These are phyloP conservation scores for Boletellus ananiceps DNA, from an alignment of 768 basidiomycete species.

Conservation along the genomic window DNA sequence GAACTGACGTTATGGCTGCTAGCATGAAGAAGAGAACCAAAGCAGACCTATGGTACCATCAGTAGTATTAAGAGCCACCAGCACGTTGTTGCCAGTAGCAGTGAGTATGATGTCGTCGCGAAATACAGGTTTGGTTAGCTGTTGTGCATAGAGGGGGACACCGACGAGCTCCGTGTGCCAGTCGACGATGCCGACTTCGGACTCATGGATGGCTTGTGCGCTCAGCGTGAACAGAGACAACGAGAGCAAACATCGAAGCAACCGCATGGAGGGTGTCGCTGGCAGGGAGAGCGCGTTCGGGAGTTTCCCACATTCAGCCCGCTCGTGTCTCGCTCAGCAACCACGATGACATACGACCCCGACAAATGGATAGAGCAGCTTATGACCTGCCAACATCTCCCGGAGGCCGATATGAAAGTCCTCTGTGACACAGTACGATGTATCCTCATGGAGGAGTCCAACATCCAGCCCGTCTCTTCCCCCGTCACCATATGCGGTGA, in stretches of 20 bases:
- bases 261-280: slow-evolving; percentile 11
- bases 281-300: too few species aligned
- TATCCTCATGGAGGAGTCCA: slow-evolving; percentile 92
- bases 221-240: slow-evolving; percentile 17
- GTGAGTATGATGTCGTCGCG: slow-evolving; percentile 56
- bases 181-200: slow-evolving; percentile 78
- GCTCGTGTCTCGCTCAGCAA: background rate
- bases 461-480: slow-evolving; percentile 92
- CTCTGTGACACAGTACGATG: slow-evolving; percentile 88
- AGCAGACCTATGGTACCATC: slow-evolving; percentile 65
- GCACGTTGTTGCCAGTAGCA: slow-evolving; percentile 68
- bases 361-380: slow-evolving; percentile 90
- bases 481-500: slow-evolving; percentile 96
- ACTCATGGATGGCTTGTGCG: slow-evolving; percentile 55
- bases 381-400: slow-evolving; percentile 79
- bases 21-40: slow-evolving; percentile 6
- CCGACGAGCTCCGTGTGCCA: slow-evolving; percentile 83
- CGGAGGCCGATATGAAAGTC: slow-evolving; percentile 88
- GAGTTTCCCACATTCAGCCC: slow-evolving; percentile 16
- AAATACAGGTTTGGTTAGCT: slow-evolving; percentile 56
- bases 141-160: slow-evolving; percentile 53
- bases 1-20: background rate
- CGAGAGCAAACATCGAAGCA: slow-evolving; percentile 16
- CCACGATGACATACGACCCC: slow-evolving; percentile 41
- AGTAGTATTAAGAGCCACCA: slow-evolving; percentile 64